A percentile compares a stretch with the other conserved stretches of the same genome.
Conservation (phyloP, 768 basidiomycete species). For the Scleroderma bovista region DNA sequence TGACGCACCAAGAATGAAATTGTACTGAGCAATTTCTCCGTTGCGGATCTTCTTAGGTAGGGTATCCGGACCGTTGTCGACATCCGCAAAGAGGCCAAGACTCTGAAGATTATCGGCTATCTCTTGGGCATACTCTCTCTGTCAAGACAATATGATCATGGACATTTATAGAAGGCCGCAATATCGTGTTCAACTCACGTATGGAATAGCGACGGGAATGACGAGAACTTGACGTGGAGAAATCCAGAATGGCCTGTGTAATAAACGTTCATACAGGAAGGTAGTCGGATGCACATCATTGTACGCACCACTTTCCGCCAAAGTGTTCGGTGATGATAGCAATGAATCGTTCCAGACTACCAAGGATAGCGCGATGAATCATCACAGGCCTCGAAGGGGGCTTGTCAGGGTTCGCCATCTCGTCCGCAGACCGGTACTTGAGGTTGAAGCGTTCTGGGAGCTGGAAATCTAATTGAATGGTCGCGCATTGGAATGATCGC, state of each 20-base stretch:
- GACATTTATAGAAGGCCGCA: neutral
- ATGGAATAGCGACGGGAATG: conserved; percentile 87
- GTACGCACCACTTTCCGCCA: conserved; percentile 86
- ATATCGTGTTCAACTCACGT: conserved; percentile 49
- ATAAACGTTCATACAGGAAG: neutral
- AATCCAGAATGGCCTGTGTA: conserved; percentile 90
- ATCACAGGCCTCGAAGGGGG: conserved; percentile 41
- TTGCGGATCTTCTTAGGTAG: conserved; percentile 97
- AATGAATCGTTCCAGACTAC: conserved; percentile 91
- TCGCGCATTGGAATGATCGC: conserved; percentile 96
- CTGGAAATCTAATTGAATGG: conserved; percentile 99
- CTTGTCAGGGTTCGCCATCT: conserved; percentile 44
- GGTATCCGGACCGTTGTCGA: conserved; percentile 88
- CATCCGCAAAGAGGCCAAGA: conserved; percentile 81
- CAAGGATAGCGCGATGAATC: conserved; percentile 93
- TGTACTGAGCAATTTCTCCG: conserved; percentile 95
- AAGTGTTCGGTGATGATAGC: conserved; percentile 97
- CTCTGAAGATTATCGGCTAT: conserved; percentile 62
- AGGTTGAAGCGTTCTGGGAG: conserved; percentile 91
- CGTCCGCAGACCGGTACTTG: conserved; percentile 72
- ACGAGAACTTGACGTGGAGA: conserved; percentile 91
- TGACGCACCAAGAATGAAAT: conserved; percentile 86
- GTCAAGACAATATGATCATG: conserved; percentile 7
- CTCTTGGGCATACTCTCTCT: conserved; percentile 90
- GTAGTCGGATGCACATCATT: neutral